Evolutionary conservation across 306 rosid genomes (phyloP), one percentile per base, ranked within the genome.

Genomic region (Vicia sativa): DNA sequence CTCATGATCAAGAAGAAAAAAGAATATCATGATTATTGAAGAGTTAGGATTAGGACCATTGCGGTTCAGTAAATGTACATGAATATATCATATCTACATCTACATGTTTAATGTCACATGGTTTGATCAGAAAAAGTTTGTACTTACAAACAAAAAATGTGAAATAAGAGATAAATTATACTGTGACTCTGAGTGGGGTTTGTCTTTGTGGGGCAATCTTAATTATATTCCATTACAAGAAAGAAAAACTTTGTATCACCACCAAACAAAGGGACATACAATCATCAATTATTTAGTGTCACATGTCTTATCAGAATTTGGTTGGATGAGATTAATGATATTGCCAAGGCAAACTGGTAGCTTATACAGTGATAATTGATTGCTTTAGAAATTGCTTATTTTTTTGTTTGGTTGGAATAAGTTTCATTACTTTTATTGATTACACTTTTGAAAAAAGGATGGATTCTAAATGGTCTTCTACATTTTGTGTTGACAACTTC

Each of bases 301-400:
- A 79, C 78, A 42, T 73, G 87, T 81, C 69, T 21, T 59, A 67
- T 79, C 79, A 67, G 56, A 46, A 13, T 73, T 64, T 68, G 81
- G 79, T 75, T 60, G 81, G 71, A 74, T 66, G 62, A 70, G 72
- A 71, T 55, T 55, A 55, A 73, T 70, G 53, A 19, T 0, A 25
- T 55, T 55, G 38, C 9, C 18, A 54, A 54, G 37, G 18, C 10
- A 26, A 26, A 26, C 60, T 9, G 31, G 28, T 14, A 12, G 53
- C 9, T 15, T 52, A 43, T 26, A 43, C 38, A 62, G 35, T 38
- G 12, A 45, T 11, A 13, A 28, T 37, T 23, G 21, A 45, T 34
- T 19, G 65, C 44, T 48, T 16, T 48, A 65, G 10, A 1, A 55
- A 55, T 65, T 42, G 6, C 14, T 57, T 38, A 14, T 19, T 62